Evolutionary conservation across 495 filamentous ascomycete genomes (phyloP).

Genomic region (Terfezia boudieri): DNA sequence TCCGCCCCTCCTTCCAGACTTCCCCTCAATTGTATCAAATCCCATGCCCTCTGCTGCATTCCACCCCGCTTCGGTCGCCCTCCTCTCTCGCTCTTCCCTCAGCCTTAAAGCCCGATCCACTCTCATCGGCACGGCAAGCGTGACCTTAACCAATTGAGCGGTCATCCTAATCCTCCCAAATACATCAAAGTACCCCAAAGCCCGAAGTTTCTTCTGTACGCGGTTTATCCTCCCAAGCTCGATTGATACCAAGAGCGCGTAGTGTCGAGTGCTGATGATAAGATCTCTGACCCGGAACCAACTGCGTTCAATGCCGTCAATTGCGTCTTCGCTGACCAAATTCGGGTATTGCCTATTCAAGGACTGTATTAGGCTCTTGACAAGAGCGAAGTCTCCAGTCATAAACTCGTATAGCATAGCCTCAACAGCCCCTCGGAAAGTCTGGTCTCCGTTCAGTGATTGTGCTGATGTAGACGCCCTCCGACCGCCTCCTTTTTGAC

Average conservation of each 20-base stretch:
- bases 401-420: constrained; percentile 24
- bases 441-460: constrained; percentile 21
- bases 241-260: constrained; percentile 23
- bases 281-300: constrained; percentile 22
- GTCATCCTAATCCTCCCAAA: constrained; percentile 21
- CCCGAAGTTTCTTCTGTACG: constrained; percentile 22
- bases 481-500: constrained; percentile 3
- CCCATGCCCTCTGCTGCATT: constrained; percentile 12
- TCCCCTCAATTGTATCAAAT: background rate
- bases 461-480: background rate
- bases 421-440: constrained; percentile 22
- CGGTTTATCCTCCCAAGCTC: constrained; percentile 23
- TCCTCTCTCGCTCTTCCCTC: constrained; percentile 22
- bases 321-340: constrained; percentile 22
- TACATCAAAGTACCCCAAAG: constrained; percentile 23
- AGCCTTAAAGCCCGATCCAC: constrained; percentile 24
- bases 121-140: constrained; percentile 23
- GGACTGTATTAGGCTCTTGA: constrained; percentile 19
- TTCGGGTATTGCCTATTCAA: constrained; percentile 21
- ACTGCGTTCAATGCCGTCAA: constrained; percentile 20
- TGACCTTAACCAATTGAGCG: constrained; percentile 23
- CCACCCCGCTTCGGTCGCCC: constrained; percentile 21
- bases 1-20: constrained; percentile 7
- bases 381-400: constrained; percentile 22
- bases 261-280: constrained; percentile 22